phyloP scores from a whole-genome alignment of 768 basidiomycete genomes.

The Tylopilus sp. region DNA sequence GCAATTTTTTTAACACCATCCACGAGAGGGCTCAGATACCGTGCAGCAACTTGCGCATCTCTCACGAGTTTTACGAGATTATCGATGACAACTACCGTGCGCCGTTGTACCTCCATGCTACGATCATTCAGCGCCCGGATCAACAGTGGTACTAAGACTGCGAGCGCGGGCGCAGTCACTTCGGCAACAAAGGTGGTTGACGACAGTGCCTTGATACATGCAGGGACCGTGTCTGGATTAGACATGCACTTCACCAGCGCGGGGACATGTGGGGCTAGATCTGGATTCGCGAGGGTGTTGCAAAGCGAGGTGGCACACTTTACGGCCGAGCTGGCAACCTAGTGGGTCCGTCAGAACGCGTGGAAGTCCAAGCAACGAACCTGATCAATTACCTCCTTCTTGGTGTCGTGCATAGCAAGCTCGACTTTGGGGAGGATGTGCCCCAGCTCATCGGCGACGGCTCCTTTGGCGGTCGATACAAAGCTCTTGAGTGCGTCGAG shows the following conservation, averaged over 20 bases:
- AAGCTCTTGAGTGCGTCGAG: constrained; percentile 81
- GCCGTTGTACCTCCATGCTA: constrained; percentile 93
- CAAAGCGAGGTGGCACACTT: constrained; percentile 91
- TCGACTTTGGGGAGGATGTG: constrained; percentile 83
- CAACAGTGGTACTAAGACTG: constrained; percentile 90
- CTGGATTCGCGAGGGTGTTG: constrained; percentile 87
- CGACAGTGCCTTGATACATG: constrained; percentile 92
- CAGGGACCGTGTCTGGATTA: constrained; percentile 80
- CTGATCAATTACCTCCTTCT: constrained; percentile 64
- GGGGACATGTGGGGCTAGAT: constrained; percentile 85
- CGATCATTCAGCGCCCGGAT: constrained; percentile 90
- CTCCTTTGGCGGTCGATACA: constrained; percentile 62
- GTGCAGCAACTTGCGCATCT: constrained; percentile 83
- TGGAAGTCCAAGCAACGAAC: constrained; percentile 10
- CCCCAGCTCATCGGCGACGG: constrained; percentile 82
- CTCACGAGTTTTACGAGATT: constrained; percentile 98
- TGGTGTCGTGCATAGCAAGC: constrained; percentile 93
- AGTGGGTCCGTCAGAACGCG: constrained; percentile 8
- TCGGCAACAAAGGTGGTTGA: constrained; percentile 96
- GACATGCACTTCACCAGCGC: constrained; percentile 93
- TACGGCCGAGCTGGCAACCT: constrained; percentile 83
- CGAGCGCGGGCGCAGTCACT: constrained; percentile 93
- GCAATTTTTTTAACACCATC: constrained; percentile 91
- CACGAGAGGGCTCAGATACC: constrained; percentile 81
- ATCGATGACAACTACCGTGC: constrained; percentile 91